Base-by-base conservation (phyloP, 306 rosid genomes). In the Dryas octopetala region DNA sequence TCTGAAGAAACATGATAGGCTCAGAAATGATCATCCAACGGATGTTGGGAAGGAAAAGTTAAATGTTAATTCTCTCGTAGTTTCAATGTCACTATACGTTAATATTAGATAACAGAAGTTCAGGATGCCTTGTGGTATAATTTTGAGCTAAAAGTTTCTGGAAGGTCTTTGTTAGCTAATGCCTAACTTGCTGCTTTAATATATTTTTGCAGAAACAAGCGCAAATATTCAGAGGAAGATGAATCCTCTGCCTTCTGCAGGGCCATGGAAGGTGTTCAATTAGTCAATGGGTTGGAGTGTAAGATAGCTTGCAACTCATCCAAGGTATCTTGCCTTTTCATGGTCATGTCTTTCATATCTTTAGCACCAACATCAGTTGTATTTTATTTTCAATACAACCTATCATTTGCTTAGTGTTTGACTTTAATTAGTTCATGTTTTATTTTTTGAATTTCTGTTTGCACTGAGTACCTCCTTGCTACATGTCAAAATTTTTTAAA, bases 221-320 rank as follows among this genome's bases (percentile, higher is more conserved):
- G 83, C 69, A 74, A 74, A 58, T 81, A 73, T 75, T 86, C 85
- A 70, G 68, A 74, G 62, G 78, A 76, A 51, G 98, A 89, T 74
- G 99, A 96, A 66, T 86, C 80, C 49, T 84, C 98, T 66, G 91
- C 92, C 16, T 74, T 78, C 41, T 72, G 86, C 76, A 49, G 62
- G 51, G 92, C 88, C 75, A 90, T 90, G 96, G 97, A 91, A 71
- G 96, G 93, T 66, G 91, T 86, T 70, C 73, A 85, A 75, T 76
- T 89, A 60, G 79, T 84, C 68, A 92, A 96, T 80, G 99, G 99
- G 76, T 86, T 96, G 87, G 99, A 96, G 86, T 92, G 99, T 78
- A 96, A 96, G 90, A 88, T 92, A 76, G 86, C 97, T 81, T 96
- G 99, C 88, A 90, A 57, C 85, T 88, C 98, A 60, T 95, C 93